These are phyloP conservation scores for Thermothelomyces thermophilus DNA, from an alignment of 2,329 filamentous ascomycete genomes.

Conservation along the genomic window DNA sequence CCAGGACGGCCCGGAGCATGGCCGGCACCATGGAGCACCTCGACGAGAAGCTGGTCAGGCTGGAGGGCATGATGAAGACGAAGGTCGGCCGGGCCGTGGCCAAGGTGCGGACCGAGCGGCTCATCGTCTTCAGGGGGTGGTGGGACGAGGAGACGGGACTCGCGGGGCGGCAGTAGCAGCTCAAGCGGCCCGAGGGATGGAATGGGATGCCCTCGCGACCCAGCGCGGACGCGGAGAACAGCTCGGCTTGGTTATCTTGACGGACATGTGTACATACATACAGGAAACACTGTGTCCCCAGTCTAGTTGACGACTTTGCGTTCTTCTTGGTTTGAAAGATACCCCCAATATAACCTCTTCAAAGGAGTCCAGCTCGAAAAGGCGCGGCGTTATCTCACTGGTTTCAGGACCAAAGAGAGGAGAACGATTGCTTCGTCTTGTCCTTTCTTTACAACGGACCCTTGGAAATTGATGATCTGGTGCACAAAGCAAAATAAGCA, in stretches of 20 bases:
- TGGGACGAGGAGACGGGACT: slow-evolving; percentile 45
- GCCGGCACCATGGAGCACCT: slow-evolving; percentile 67
- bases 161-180: background rate
- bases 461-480: no score
- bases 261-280: no score
- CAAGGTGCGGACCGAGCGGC: slow-evolving; percentile 44
- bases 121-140: slow-evolving; percentile 50
- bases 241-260: background rate
- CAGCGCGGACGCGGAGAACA: no score
- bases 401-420: no score
- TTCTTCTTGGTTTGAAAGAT: no score
- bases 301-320: background rate
- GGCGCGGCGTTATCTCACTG: no score
- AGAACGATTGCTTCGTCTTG: no score
- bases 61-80: slow-evolving; percentile 62
- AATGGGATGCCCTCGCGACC: no score
- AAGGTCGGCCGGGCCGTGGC: slow-evolving; percentile 48
- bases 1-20: slow-evolving; percentile 48
- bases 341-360: no score
- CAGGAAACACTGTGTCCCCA: background rate
- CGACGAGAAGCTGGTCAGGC: slow-evolving; percentile 62
- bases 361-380: no score
- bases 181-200: background rate
- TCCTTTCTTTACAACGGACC: no score
- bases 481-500: no score